A percentile compares a stretch with the other conserved stretches of the same genome.
Evolutionary conservation across 306 rosid species (phyloP).

Genomic region (Canavalia gladiata): DNA sequence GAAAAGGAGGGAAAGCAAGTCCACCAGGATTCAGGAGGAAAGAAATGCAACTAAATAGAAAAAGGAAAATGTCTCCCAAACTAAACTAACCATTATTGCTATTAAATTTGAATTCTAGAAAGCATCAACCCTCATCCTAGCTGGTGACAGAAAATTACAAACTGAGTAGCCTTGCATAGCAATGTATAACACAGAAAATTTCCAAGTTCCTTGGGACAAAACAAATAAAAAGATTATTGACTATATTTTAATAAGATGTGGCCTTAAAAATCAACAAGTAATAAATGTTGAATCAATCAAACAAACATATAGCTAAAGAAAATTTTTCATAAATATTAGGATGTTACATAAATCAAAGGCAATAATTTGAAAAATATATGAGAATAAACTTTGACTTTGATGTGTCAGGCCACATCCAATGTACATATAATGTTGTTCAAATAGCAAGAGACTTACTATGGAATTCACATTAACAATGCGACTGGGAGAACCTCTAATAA

Average conservation of each 20-base stretch:
- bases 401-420: background rate
- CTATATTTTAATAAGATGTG: conserved; percentile 11
- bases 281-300: conserved; percentile 21
- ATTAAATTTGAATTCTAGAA: conserved; percentile 19
- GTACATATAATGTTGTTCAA: conserved; percentile 17
- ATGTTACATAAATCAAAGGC: conserved; percentile 4
- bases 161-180: conserved; percentile 4
- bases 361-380: background rate
- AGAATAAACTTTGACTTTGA: background rate
- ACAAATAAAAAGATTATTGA: conserved; percentile 7
- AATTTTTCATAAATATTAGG: background rate
- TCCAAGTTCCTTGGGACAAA: conserved; percentile 6
- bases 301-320: conserved; percentile 24
- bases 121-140: conserved; percentile 3
- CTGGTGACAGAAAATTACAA: background rate
- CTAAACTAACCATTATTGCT: background rate
- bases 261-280: conserved; percentile 4
- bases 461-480: conserved; percentile 92
- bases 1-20: background rate
- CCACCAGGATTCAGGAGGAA: background rate
- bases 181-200: background rate
- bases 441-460: conserved; percentile 68
- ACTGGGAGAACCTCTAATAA: conserved; percentile 92
- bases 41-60: conserved; percentile 7
- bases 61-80: background rate